phyloP scores from a whole-genome alignment of 2,329 filamentous ascomycete genomes.

The Scytalidium lignicola region DNA sequence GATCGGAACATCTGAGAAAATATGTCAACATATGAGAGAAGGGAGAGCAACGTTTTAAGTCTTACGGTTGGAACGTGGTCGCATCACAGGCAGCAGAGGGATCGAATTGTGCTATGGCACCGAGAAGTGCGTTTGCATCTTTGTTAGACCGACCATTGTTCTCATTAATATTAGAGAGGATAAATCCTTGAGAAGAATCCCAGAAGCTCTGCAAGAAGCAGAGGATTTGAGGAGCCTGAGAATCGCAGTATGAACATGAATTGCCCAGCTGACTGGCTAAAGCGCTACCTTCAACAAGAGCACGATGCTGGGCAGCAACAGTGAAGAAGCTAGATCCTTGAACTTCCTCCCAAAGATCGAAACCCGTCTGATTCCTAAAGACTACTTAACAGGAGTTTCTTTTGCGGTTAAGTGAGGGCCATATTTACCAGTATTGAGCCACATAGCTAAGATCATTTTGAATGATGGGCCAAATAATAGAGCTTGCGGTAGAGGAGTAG shows the following conservation, averaged over 20 bases:
- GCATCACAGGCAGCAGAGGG: conserved; percentile 61
- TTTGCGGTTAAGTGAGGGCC: neutral
- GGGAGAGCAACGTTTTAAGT: neutral
- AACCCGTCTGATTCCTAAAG: conserved; percentile 46
- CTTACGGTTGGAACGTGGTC: conserved; percentile 68
- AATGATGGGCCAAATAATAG: conserved; percentile 67
- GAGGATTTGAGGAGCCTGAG: conserved; percentile 63
- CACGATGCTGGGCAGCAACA: conserved; percentile 61
- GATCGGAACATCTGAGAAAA: conserved; percentile 25
- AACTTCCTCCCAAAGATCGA: conserved; percentile 82
- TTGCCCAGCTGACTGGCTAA: conserved; percentile 61
- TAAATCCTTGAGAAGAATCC: conserved; percentile 50
- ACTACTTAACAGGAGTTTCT: conserved; percentile 1
- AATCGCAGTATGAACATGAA: conserved; percentile 54
- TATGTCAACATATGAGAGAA: conserved; percentile 1
- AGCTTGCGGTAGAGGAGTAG: conserved; percentile 34
- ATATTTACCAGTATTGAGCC: conserved; percentile 57
- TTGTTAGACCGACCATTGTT: conserved; percentile 60
- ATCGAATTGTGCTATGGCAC: conserved; percentile 66
- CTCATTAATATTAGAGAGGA: conserved; percentile 63
- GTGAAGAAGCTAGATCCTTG: conserved; percentile 77
- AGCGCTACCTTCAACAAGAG: conserved; percentile 60
- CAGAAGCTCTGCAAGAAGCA: conserved; percentile 75
- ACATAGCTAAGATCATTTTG: conserved; percentile 73
- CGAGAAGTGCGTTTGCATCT: conserved; percentile 66